Conservation (phyloP, 345 rosid species). For the Lepidium sativum region DNA sequence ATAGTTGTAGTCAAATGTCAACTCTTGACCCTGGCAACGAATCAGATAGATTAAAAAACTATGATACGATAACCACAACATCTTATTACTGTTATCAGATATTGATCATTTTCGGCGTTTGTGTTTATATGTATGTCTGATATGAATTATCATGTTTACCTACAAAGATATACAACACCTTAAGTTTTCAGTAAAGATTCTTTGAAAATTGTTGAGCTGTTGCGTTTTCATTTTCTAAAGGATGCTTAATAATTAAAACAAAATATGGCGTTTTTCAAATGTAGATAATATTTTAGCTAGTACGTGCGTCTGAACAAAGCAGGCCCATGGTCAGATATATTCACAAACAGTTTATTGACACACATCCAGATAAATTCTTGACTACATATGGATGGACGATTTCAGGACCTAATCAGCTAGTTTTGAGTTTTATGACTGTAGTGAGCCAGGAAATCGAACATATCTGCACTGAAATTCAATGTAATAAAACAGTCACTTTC, state of each 20-base stretch:
- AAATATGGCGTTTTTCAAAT: not conserved
- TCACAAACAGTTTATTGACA: not conserved
- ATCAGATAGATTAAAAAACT: constrained; percentile 13
- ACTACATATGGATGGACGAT: not conserved
- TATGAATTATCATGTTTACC: not conserved
- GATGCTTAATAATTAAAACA: not conserved
- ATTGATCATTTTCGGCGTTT: not conserved
- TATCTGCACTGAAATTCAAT: not conserved
- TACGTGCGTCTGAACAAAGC: not conserved
- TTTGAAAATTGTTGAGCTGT: not conserved
- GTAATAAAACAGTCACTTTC: not conserved
- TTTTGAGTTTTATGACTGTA: not conserved
- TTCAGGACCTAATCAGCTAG: not conserved
- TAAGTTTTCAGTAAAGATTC: not conserved
- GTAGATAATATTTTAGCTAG: not conserved
- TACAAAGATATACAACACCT: not conserved
- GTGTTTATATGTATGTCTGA: not conserved
- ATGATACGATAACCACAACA: not conserved
- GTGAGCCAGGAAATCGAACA: not conserved
- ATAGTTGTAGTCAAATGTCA: constrained; percentile 96
- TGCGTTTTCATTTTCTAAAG: not conserved
- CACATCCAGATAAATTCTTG: not conserved
- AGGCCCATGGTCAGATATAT: not conserved
- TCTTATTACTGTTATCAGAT: not conserved
- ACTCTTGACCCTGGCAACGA: constrained; percentile 68